A percentile compares a stretch with the other conserved stretches of the same genome.
These are phyloP conservation scores for Colletotrichum ledebouriae DNA, from an alignment of 2,329 filamentous ascomycete species.

Conservation along the genomic window DNA sequence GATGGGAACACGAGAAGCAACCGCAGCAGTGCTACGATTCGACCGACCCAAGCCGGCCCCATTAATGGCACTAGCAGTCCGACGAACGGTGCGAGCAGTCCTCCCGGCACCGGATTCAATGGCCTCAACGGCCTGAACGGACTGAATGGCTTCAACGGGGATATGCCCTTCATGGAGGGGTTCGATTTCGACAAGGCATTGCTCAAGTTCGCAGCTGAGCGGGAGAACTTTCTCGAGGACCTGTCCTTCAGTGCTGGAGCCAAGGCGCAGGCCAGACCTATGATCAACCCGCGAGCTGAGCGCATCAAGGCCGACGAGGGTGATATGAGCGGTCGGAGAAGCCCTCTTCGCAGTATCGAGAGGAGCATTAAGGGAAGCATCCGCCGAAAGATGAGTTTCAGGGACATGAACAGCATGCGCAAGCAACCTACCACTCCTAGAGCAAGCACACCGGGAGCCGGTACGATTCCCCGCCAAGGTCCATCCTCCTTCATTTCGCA, in stretches of 20 bases:
- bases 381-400: slow-evolving; percentile 89
- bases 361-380: slow-evolving; percentile 86
- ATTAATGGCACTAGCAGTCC: slow-evolving; percentile 39
- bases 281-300: slow-evolving; percentile 84
- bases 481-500: slow-evolving; percentile 35
- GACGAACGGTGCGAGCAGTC: slow-evolving; percentile 42
- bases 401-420: slow-evolving; percentile 95
- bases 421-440: slow-evolving; percentile 77
- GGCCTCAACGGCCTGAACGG: slow-evolving; percentile 47
- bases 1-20: slow-evolving; percentile 73
- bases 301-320: slow-evolving; percentile 83
- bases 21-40: slow-evolving; percentile 75
- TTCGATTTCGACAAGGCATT: slow-evolving; percentile 95
- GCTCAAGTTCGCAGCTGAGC: slow-evolving; percentile 93
- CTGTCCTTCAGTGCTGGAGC: slow-evolving; percentile 89
- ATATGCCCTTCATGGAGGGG: slow-evolving; percentile 53
- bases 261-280: slow-evolving; percentile 77
- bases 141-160: slow-evolving; percentile 41
- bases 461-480: slow-evolving; percentile 37
- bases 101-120: slow-evolving; percentile 45
- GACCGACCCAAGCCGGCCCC: slow-evolving; percentile 54
- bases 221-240: slow-evolving; percentile 93
- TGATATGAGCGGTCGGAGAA: slow-evolving; percentile 64
- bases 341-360: slow-evolving; percentile 68
- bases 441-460: slow-evolving; percentile 42